Evolutionary conservation across 495 filamentous ascomycete species (phyloP).

Genomic region (Apiosordaria backusii): DNA sequence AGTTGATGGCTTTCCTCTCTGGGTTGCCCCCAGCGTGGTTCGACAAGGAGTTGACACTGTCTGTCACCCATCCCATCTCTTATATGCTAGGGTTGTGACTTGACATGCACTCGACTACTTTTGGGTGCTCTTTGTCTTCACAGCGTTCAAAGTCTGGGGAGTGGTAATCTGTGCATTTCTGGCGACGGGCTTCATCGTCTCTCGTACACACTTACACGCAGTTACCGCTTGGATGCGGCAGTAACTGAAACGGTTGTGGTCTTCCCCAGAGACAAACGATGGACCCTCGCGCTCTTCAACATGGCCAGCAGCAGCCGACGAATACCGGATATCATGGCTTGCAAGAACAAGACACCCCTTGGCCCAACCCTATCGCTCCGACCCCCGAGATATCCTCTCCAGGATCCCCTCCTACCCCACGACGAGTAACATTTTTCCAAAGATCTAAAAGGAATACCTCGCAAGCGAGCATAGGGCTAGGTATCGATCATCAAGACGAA

Average conservation of each 20-base stretch:
- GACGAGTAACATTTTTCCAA: neutral
- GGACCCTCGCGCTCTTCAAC: neutral
- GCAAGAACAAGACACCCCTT: neutral
- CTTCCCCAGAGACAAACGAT: neutral
- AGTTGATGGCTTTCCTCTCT: neutral
- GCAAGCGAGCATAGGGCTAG: neutral
- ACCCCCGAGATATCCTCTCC: neutral
- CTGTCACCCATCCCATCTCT: neutral
- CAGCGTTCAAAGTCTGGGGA: neutral
- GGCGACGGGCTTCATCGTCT: neutral
- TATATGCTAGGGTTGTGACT: neutral
- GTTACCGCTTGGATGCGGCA: no score
- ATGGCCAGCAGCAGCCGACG: neutral
- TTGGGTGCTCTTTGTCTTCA: neutral
- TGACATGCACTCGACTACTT: neutral
- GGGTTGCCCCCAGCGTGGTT: neutral
- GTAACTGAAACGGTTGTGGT: neutral
- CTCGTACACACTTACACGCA: neutral
- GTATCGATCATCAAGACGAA: neutral
- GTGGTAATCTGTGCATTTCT: neutral
- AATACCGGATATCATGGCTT: neutral
- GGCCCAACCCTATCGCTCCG: neutral
- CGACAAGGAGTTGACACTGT: neutral
- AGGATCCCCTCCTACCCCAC: neutral
- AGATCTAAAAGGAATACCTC: neutral